Evolutionary conservation across 2,329 filamentous ascomycete species (phyloP).

Genomic region (Sarocladium oryzae): DNA sequence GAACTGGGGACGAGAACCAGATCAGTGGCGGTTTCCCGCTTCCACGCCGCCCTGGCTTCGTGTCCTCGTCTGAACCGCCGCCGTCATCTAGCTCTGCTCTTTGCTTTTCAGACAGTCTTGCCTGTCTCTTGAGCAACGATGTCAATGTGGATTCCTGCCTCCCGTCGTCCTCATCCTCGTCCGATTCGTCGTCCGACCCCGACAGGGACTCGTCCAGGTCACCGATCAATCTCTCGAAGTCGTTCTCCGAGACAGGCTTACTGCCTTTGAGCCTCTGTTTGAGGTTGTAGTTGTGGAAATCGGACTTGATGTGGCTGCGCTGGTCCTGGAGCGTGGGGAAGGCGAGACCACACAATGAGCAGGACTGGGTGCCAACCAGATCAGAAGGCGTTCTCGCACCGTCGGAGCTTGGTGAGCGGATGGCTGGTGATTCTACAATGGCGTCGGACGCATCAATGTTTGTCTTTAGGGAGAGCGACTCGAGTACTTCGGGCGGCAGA

Average conservation of each 20-base stretch:
- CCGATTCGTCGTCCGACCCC: constrained; percentile 71
- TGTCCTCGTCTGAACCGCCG: constrained; percentile 24
- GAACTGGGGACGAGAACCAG: constrained; percentile 73
- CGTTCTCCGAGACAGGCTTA: constrained; percentile 65
- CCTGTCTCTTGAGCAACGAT: constrained; percentile 75
- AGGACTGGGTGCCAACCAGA: constrained; percentile 63
- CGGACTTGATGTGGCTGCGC: constrained; percentile 77
- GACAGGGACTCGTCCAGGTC: constrained; percentile 88
- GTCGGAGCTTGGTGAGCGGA: constrained; percentile 14
- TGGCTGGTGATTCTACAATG: constrained; percentile 15
- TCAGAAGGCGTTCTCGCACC: constrained; percentile 16
- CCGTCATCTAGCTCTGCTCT: constrained; percentile 44
- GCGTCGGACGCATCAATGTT: constrained; percentile 22
- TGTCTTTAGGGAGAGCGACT: constrained; percentile 50
- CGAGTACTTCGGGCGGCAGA: constrained; percentile 67
- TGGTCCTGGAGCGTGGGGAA: constrained; percentile 75
- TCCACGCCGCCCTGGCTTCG: not conserved
- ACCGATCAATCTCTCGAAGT: constrained; percentile 81
- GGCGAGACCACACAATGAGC: constrained; percentile 68
- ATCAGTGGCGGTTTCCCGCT: constrained; percentile 65
- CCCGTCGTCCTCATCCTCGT: constrained; percentile 57
- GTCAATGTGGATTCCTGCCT: constrained; percentile 64
- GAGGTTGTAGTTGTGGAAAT: constrained; percentile 89
- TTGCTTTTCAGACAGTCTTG: constrained; percentile 54
- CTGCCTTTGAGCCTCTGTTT: constrained; percentile 80